phyloP scores from a whole-genome alignment of 257 asterid genomes.

The Petunia axillaris region DNA sequence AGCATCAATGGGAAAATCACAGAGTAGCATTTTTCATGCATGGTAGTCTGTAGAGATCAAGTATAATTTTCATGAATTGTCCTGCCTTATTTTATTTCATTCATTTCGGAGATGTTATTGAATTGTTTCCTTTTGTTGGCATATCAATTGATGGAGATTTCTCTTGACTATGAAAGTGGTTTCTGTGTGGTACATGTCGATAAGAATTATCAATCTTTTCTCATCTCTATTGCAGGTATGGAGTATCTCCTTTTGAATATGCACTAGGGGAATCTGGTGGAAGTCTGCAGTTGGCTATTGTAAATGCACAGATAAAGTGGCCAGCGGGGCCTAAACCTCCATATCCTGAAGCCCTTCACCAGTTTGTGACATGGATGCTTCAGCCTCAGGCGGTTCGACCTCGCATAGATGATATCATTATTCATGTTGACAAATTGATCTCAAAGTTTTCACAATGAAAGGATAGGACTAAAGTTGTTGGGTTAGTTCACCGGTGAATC shows the following conservation, averaged over 20 bases:
- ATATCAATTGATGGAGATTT: background rate
- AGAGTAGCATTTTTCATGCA: background rate
- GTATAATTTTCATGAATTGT: background rate
- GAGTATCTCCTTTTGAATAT: slow-evolving; percentile 91
- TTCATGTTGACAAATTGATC: slow-evolving; percentile 91
- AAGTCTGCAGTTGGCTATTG: slow-evolving; percentile 90
- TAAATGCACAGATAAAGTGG: slow-evolving; percentile 94
- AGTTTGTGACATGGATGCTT: slow-evolving; percentile 97
- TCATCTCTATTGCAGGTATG: slow-evolving; percentile 64
- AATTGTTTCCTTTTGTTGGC: background rate
- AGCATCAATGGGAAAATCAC: slow-evolving; percentile 1
- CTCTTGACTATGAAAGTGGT: slow-evolving; percentile 14
- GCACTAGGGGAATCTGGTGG: slow-evolving; percentile 98
- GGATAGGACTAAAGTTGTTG: slow-evolving; percentile 7
- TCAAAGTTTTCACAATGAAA: slow-evolving; percentile 68
- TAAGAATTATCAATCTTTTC: slow-evolving; percentile 10
- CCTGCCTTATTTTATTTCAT: background rate
- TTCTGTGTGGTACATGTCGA: background rate
- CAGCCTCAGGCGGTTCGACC: slow-evolving; percentile 98
- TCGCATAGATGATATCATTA: slow-evolving; percentile 72
- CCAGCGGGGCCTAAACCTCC: slow-evolving; percentile 85
- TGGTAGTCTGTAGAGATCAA: background rate
- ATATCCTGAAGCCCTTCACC: slow-evolving; percentile 91
- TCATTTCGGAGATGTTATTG: background rate
- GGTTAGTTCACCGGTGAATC: slow-evolving; percentile 28